These are phyloP conservation scores for Podospora conica DNA, from an alignment of 495 filamentous ascomycete species.

Conservation along the genomic window DNA sequence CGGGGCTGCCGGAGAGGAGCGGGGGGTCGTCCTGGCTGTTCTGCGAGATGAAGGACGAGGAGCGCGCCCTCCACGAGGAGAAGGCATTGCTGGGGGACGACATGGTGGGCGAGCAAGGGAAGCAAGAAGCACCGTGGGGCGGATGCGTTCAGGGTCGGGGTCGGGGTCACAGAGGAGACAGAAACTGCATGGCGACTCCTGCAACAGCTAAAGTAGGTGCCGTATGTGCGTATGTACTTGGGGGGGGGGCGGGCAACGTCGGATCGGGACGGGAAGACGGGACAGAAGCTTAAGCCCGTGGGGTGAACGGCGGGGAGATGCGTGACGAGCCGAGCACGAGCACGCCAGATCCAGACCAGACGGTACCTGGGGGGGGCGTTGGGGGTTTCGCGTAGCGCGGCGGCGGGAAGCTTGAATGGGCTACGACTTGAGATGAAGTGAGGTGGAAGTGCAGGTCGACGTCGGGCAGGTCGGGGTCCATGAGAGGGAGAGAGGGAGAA, in stretches of 20 bases:
- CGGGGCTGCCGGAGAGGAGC: constrained; percentile 12
- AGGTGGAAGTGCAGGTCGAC: not conserved
- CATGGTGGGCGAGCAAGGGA: constrained; percentile 15
- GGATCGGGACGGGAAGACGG: not conserved
- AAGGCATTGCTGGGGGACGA: constrained; percentile 33
- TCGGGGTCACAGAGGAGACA: not conserved
- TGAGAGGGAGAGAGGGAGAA: not conserved
- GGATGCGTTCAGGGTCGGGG: constrained; percentile 6
- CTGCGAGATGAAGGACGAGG: constrained; percentile 30
- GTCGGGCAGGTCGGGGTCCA: not conserved
- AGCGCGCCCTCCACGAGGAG: constrained; percentile 35
- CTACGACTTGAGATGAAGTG: not conserved
- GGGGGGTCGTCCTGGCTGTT: constrained; percentile 22
- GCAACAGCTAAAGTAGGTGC: not conserved
- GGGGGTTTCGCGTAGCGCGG: too few species aligned
- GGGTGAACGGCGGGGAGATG: not conserved
- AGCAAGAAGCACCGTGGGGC: constrained; percentile 5
- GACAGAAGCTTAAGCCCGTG: not conserved
- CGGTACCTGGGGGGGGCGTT: not conserved
- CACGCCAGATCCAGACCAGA: too few species aligned
- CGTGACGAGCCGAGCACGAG: not conserved
- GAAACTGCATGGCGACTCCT: constrained; percentile 17
- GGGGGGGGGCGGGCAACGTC: not conserved
- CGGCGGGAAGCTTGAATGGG: not conserved
- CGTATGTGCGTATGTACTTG: not conserved